Evolutionary conservation across 2,329 filamentous ascomycete genomes (phyloP).

Genomic region (Raffaelea arxii): DNA sequence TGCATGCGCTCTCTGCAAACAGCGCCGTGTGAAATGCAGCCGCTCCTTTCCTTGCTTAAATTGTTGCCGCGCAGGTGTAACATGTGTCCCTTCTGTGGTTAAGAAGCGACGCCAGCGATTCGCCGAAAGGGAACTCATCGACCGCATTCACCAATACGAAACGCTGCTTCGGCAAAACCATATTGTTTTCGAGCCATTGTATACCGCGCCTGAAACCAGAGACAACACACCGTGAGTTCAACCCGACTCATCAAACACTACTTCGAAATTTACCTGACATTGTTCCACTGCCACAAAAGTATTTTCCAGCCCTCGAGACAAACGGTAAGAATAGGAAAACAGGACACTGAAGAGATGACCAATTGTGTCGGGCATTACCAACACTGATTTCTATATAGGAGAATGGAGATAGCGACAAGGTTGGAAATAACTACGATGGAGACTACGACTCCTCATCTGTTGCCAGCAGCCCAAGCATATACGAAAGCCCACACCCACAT

Average conservation of each 20-base stretch:
- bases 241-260: too few species aligned
- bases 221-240: too few species aligned
- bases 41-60: conserved; percentile 48
- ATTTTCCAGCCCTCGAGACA: too few species aligned
- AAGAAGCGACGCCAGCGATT: conserved; percentile 32
- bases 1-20: conserved; percentile 47
- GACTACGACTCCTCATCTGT: not conserved
- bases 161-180: conserved; percentile 42
- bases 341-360: not conserved
- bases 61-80: conserved; percentile 22
- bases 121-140: conserved; percentile 49
- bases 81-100: conserved; percentile 15
- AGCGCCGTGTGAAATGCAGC: conserved; percentile 53
- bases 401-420: not conserved
- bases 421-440: not conserved
- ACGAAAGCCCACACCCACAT: not conserved
- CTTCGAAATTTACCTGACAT: too few species aligned
- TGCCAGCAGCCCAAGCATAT: not conserved
- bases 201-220: too few species aligned
- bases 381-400: too few species aligned
- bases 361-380: not conserved
- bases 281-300: too few species aligned
- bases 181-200: conserved; percentile 40
- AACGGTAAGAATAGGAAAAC: not conserved
- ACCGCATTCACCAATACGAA: conserved; percentile 48